Conservation (phyloP, 2,329 filamentous ascomycete species). For the Nectriaceae sp. region DNA sequence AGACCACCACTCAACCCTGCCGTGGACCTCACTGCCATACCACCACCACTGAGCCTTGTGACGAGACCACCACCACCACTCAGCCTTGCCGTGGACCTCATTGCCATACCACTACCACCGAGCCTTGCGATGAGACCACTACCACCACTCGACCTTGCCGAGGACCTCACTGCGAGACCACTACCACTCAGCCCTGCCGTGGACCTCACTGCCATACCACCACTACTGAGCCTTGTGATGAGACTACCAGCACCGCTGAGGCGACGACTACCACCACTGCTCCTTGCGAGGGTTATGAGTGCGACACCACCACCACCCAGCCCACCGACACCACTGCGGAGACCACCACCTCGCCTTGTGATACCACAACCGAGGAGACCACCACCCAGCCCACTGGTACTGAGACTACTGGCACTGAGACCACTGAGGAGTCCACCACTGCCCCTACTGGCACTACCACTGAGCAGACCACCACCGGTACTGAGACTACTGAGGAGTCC, state of each 20-base stretch:
- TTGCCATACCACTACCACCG: background rate
- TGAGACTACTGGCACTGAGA: conserved; percentile 6
- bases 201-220: background rate
- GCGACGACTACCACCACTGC: background rate
- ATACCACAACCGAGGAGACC: conserved; percentile 4
- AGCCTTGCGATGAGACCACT: background rate
- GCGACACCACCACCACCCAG: conserved; percentile 5
- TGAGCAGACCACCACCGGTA: conserved; percentile 6
- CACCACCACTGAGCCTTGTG: background rate
- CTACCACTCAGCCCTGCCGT: conserved; percentile 4
- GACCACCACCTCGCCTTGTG: conserved; percentile 3
- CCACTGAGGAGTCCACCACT: conserved; percentile 1
- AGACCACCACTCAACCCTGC: too few relatives aligned
- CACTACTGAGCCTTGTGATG: background rate
- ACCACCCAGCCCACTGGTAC: conserved; percentile 11
- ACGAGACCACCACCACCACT: background rate
- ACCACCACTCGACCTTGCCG: background rate
- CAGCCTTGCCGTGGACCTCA: background rate
- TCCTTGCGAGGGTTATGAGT: conserved; percentile 1
- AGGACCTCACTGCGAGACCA: conserved; percentile 2
- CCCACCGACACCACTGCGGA: conserved; percentile 1
- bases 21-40: too few relatives aligned
- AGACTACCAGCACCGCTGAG: conserved; percentile 3
- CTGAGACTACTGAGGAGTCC: background rate
- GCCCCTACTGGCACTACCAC: background rate